Base-by-base conservation (phyloP, 2,329 filamentous ascomycete species). In the Trichoderma lentiforme region DNA sequence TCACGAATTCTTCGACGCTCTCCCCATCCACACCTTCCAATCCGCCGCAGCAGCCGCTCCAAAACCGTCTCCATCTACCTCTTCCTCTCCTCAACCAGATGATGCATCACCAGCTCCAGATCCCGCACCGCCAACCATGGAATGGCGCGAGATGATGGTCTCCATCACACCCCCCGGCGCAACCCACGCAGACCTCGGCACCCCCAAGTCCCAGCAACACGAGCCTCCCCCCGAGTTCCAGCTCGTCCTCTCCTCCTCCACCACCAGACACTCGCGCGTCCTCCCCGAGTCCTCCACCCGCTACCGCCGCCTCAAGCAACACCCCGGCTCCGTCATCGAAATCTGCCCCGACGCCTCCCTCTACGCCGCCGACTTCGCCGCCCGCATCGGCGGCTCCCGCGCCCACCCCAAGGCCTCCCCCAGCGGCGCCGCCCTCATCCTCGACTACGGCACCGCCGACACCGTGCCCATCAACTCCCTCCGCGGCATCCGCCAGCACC, bases 1-100 rank as follows among this genome's bases (percentile, higher is more conserved):
- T 5, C 96, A 99, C 80, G 96, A 99, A 80, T 98, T 99, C 86
- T 99, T 99, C 83, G 96, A 99, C 77, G 96, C 96, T 3, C 90
- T 99, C 0, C 96, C 96, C 39, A 98, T 99, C 76, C 95, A 99
- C 81, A 91, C 93, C 73, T 99, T 99, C 80, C 92, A 98, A 81
- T 92, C 93, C 15, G 87, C 95, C 65, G 79, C 82, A 6, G 80
- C 84, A 32, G 72, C 77, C 79, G 73, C 60, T 3, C 34, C 58
- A 18, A 65, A 70, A 9, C 9, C 71, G 6, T 28, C 43, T 2
- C 14, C 57, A 8, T 43, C 57, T 3, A 2, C 62, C 12, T 36
- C 67, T 8, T 43, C 60, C 14, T 39, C 65, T 18, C 12, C 72
- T 14, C 32, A 39, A 6, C 24, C 67, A 64, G 57, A 63, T 9